Base-by-base conservation (phyloP, 306 rosid genomes). In the Chamaecrista fasciculata region DNA sequence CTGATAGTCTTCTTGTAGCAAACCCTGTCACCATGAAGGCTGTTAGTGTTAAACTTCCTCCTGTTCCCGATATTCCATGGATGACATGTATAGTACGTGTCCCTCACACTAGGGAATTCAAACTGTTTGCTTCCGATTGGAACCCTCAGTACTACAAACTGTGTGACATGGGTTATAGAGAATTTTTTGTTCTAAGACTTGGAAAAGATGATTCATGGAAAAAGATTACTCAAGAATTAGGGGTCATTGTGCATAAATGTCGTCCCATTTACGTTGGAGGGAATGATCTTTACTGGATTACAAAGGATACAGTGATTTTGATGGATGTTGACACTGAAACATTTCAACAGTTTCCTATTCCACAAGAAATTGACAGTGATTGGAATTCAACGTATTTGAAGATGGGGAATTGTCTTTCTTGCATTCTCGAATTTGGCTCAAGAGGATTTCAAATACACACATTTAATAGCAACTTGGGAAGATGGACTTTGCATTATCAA, bases 201-300 rank as follows among this genome's bases (percentile, higher is more conserved):
- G 76, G 76, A 26, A 34, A 49, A 48, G 69, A 72, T 48, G 9
- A 2, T 36, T 23, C 52, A 0, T 72, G 76, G 76, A 36, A 8
- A 48, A 11, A 18, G 11, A 23, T 72, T 72, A 20, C 21, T 47
- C n/a, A 16, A 26, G 64, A 72, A 26, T 3, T 44, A 3, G 42
- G 53, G 49, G 64, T 62, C 1, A 62, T 62, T 50, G 70, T 62
- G 33, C 62, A 36, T 26, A 50, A 23, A 34, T 72, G 69, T 34
- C 16, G 10, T 42, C 77, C 70, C 11, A 39, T 72, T 39, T 72
- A 50, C 64, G 37, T 33, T 10, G 70, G 77, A 37, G 63, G 64
- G 40, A 16, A 25, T 51, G 55, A 72, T 28, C 76, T 72, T 15
- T 72, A 48, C 53, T 72, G 76, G 76, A 51, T 72, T 14, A 48